phyloP scores from a whole-genome alignment of 805 yeast genomes.

The Sugiyamaella smithiae region DNA sequence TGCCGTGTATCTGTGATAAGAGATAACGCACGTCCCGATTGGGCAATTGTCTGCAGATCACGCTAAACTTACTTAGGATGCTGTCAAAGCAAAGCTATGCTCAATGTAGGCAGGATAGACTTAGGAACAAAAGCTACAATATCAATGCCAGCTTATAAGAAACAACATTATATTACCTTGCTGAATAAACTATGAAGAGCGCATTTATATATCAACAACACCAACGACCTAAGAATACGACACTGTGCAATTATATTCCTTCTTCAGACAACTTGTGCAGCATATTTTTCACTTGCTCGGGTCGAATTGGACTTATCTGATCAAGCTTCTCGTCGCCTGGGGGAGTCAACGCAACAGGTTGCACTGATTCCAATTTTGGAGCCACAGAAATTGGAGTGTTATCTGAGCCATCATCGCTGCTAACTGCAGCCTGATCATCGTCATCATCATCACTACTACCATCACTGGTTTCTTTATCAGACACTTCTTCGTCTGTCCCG shows the following conservation, averaged over 20 bases:
- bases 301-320: not conserved
- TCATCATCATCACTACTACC: slow-evolving; percentile 6
- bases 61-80: not conserved
- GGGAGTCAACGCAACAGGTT: not conserved
- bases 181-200: too few species aligned
- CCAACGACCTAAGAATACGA: too few species aligned
- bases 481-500: not conserved
- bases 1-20: slow-evolving; percentile 8
- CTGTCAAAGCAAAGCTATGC: too few species aligned
- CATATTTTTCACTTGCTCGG: not conserved
- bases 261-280: not conserved
- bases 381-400: slow-evolving; percentile 1
- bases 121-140: too few species aligned
- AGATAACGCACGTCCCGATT: not conserved
- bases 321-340: not conserved
- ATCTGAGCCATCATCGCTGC: not conserved
- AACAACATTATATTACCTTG: too few species aligned
- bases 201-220: too few species aligned
- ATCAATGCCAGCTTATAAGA: too few species aligned
- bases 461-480: slow-evolving; percentile 3
- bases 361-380: not conserved
- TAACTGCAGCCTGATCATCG: slow-evolving; percentile 7
- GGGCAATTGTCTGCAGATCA: slow-evolving; percentile 2
- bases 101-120: too few species aligned
- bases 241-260: too few species aligned